Evolutionary conservation across 768 basidiomycete genomes (phyloP).

Genomic region (Hericium erinaceus): DNA sequence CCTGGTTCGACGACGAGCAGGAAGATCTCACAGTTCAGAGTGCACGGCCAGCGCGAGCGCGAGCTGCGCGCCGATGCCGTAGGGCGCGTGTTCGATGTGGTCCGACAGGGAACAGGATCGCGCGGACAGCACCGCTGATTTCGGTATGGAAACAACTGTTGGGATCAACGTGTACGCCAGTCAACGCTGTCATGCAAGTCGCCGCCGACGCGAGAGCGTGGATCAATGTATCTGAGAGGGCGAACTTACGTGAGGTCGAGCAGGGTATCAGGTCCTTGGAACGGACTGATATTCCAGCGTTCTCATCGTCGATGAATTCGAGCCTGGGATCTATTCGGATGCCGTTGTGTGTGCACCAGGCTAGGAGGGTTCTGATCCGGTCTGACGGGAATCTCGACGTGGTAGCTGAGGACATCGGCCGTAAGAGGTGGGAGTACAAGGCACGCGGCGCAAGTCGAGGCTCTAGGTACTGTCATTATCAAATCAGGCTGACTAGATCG

Average conservation of each 20-base stretch:
- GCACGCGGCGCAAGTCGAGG: too few species aligned
- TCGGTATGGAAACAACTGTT: slow-evolving; percentile 18
- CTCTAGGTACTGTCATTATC: too few species aligned
- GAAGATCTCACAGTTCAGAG: slow-evolving; percentile 14
- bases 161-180: neutral
- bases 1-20: neutral
- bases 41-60: slow-evolving; percentile 19
- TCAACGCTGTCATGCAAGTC: neutral
- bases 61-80: slow-evolving; percentile 15
- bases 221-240: neutral
- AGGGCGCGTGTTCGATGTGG: slow-evolving; percentile 13
- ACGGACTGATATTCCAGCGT: slow-evolving; percentile 7
- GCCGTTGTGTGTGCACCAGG: slow-evolving; percentile 16
- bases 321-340: slow-evolving; percentile 14
- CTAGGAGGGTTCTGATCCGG: slow-evolving; percentile 5
- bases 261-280: neutral
- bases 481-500: too few species aligned
- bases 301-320: slow-evolving; percentile 7
- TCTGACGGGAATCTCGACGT: neutral
- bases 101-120: slow-evolving; percentile 14
- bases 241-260: neutral
- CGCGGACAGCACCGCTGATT: slow-evolving; percentile 17
- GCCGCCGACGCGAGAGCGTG: neutral
- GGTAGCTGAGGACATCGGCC: too few species aligned
- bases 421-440: too few species aligned